Percentiles rank a stretch among this genome's conserved stretches.
phyloP scores from a whole-genome alignment of 2,329 filamentous ascomycete genomes.

The Venturia pyrina region DNA sequence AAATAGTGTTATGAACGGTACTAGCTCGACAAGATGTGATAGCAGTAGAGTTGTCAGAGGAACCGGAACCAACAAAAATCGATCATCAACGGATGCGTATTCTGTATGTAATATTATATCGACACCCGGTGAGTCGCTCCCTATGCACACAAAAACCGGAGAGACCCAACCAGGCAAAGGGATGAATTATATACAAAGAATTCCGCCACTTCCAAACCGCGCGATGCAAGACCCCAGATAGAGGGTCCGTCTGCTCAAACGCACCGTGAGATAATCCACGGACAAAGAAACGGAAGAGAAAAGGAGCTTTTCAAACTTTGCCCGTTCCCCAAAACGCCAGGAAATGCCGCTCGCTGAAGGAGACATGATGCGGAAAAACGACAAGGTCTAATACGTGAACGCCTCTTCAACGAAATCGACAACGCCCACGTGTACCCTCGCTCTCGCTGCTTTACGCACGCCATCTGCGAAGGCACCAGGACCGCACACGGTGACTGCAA shows the following conservation, averaged over 20 bases:
- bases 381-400: slow-evolving; percentile 46
- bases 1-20: no score
- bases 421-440: slow-evolving; percentile 40
- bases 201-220: no score
- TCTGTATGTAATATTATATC: neutral
- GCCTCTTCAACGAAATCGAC: slow-evolving; percentile 57
- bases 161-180: neutral
- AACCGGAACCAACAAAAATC: no score
- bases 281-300: neutral
- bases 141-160: neutral
- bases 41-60: no score
- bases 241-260: neutral
- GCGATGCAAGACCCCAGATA: neutral
- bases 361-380: no score
- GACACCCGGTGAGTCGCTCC: neutral
- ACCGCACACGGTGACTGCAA: slow-evolving; percentile 53
- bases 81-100: neutral
- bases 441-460: slow-evolving; percentile 45
- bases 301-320: neutral
- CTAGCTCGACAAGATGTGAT: no score
- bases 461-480: slow-evolving; percentile 54
- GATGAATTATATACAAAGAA: neutral
- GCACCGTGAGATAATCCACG: neutral
- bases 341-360: slow-evolving; percentile 3
- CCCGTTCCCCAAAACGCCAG: neutral